phyloP scores from a whole-genome alignment of 192 early-diverging fungal species.

The Coemansia guatemalensis region DNA sequence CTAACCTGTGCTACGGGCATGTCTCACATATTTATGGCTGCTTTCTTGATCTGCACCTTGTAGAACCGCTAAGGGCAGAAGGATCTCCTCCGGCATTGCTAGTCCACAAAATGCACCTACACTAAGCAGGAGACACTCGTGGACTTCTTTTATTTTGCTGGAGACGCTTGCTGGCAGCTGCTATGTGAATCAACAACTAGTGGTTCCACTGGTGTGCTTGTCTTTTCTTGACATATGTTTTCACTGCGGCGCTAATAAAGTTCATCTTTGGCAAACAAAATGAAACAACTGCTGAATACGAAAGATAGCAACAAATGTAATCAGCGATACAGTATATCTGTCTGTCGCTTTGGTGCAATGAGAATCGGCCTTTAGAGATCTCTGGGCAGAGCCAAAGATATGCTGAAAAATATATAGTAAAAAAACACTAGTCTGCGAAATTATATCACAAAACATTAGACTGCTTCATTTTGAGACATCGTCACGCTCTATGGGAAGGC shows the following conservation, averaged over 20 bases:
- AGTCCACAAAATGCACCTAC: background rate
- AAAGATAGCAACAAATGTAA: background rate
- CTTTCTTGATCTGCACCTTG: background rate
- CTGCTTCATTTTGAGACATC: conserved; percentile 10
- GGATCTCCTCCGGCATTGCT: background rate
- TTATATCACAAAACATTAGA: background rate
- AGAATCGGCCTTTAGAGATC: background rate
- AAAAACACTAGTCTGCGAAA: background rate
- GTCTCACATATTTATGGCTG: background rate
- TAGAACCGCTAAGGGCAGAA: background rate
- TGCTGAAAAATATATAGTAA: background rate
- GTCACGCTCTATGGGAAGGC: conserved; percentile 51
- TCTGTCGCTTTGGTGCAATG: background rate
- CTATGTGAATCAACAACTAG: background rate
- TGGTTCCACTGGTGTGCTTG: background rate
- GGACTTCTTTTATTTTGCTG: background rate
- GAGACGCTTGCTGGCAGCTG: background rate
- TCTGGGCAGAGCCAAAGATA: background rate
- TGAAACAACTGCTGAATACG: background rate
- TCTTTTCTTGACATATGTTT: background rate
- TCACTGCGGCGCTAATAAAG: background rate
- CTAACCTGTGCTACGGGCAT: background rate
- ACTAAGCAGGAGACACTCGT: background rate
- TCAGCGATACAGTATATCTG: background rate
- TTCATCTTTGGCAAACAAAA: background rate